phyloP scores from a whole-genome alignment of 768 basidiomycete species.

The Mycena amicta region DNA sequence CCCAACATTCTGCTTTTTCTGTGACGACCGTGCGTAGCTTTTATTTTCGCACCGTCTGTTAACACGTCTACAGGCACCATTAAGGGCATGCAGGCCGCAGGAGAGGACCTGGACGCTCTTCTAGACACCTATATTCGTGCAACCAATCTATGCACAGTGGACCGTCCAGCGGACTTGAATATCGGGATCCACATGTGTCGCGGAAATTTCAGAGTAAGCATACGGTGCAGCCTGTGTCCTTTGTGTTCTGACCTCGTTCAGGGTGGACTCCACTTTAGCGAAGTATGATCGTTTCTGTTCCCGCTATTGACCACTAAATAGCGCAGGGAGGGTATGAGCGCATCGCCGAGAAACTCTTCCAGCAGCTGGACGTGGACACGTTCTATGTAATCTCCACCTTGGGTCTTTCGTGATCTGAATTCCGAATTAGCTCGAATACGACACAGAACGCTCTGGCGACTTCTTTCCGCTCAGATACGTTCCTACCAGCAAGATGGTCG shows the following conservation, averaged over 20 bases:
- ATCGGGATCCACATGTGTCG: constrained; percentile 65
- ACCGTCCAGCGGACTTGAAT: constrained; percentile 55
- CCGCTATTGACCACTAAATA: not conserved
- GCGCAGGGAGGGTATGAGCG: constrained; percentile 52
- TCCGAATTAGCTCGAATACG: constrained; percentile 57
- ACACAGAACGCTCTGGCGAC: constrained; percentile 63
- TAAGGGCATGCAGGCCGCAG: constrained; percentile 55
- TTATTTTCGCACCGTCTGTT: constrained; percentile 13
- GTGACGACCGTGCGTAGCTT: constrained; percentile 50
- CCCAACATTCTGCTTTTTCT: constrained; percentile 66
- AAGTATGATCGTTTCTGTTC: constrained; percentile 24
- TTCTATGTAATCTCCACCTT: constrained; percentile 42
- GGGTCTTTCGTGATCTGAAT: not conserved
- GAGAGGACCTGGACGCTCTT: constrained; percentile 62
- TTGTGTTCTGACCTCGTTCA: constrained; percentile 11
- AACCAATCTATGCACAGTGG: constrained; percentile 58
- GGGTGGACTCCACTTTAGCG: constrained; percentile 56
- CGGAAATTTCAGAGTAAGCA: constrained; percentile 53
- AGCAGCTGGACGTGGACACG: constrained; percentile 58
- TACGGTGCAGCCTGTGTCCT: not conserved
- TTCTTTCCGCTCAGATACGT: constrained; percentile 58
- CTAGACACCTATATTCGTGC: constrained; percentile 70
- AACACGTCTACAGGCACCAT: constrained; percentile 37
- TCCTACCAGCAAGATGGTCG: constrained; percentile 49
- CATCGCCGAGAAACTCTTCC: constrained; percentile 59